Conservation (phyloP, 2,329 filamentous ascomycete species). For the Fusarium duplospermum region DNA sequence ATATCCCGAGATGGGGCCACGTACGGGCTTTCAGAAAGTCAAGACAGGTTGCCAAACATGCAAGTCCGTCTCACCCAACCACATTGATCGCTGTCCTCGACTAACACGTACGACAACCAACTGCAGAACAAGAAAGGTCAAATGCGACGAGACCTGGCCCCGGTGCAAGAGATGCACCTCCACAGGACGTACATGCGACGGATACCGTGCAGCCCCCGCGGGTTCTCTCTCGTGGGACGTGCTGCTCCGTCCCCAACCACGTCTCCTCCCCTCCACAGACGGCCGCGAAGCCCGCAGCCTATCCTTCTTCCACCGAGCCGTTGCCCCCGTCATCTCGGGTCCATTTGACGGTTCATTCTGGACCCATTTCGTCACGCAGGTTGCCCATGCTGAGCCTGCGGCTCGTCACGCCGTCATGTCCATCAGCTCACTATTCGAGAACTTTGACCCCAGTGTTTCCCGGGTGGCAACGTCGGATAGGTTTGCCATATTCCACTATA, state of each 20-base stretch:
- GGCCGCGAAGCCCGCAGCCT: slow-evolving; percentile 48
- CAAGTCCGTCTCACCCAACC: slow-evolving; percentile 56
- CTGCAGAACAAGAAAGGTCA: slow-evolving; percentile 64
- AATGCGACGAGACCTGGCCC: slow-evolving; percentile 67
- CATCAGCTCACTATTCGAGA: slow-evolving; percentile 55
- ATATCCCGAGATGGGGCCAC: slow-evolving; percentile 30
- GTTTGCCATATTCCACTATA: slow-evolving; percentile 55
- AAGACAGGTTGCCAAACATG: slow-evolving; percentile 64
- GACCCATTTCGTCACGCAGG: slow-evolving; percentile 54
- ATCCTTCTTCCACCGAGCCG: slow-evolving; percentile 52
- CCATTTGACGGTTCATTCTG: slow-evolving; percentile 54
- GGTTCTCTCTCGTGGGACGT: slow-evolving; percentile 50
- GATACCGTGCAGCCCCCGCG: slow-evolving; percentile 56
- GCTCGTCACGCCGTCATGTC: slow-evolving; percentile 53
- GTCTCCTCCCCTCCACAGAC: slow-evolving; percentile 36
- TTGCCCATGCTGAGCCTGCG: slow-evolving; percentile 51
- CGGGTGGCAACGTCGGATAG: neutral
- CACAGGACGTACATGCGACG: slow-evolving; percentile 66
- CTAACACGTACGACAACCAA: neutral
- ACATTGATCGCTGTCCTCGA: neutral
- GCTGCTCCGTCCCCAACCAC: slow-evolving; percentile 45
- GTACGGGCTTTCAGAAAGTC: slow-evolving; percentile 49
- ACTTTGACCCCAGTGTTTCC: slow-evolving; percentile 37
- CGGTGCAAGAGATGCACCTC: slow-evolving; percentile 62
- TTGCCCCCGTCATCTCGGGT: slow-evolving; percentile 52